Base-by-base conservation (phyloP, 129 eudicot genomes). In the Flaveria brownii region DNA sequence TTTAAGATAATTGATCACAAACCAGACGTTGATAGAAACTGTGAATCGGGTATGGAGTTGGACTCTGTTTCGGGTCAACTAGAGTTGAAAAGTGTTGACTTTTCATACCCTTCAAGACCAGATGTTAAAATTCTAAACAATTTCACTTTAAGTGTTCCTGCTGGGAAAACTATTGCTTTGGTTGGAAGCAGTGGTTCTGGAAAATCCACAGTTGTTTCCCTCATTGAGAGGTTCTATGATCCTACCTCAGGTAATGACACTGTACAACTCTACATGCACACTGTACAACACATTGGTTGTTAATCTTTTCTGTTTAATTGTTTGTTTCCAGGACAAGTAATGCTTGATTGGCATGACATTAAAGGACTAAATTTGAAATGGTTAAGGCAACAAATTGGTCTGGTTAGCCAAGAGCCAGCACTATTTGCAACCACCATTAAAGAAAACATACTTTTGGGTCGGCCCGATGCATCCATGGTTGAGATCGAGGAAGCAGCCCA, bases 131-230 rank as follows among this genome's bases (percentile, higher is more conserved):
- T 95, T 72, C 85, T 95, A 9, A 89, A 78, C 79, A 88, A 88
- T 43, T 89, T 95, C 78, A 74, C 85, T 20, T 79, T 95, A 8
- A 76, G 63, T 51, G 95, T 95, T 18, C 95, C 99, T 33, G 87
- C 99, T 14, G 99, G 99, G 25, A 91, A 95, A 82, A 95, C 99
- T 72, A 86, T 95, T 65, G 99, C 99, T 68, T 80, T 95, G 61
- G 99, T 95, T 56, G 99, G 99, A 75, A 91, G 97, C 84, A 95
- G 99, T 69, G 99, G 99, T 43, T 91, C 99, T 4, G 99, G 99
- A 41, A 95, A 95, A 77, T 87, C 95, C 71, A 95, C 99, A 1
- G 95, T 95, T 15, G 99, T 95, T 26, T 87, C 97, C 57, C 96
- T 95, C 50, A 87, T 95, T 41, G 97, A 95, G 82, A 91, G 97